Percentiles rank a stretch among this genome's conserved stretches.
Evolutionary conservation across 2,329 filamentous ascomycete genomes (phyloP).

Genomic region (Colletotrichum cordylinicola): DNA sequence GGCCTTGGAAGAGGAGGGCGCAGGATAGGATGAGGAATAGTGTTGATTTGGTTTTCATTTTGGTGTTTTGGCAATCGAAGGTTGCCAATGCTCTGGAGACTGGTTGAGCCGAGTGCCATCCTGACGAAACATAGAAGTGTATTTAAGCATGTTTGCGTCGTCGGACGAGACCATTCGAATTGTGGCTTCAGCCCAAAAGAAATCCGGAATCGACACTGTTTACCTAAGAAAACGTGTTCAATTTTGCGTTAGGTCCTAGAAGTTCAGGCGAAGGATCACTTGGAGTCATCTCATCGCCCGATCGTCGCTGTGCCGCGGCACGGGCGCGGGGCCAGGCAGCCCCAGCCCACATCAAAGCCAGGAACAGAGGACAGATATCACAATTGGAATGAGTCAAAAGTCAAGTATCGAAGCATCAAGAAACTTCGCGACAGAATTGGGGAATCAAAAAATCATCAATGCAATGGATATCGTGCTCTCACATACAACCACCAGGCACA

Average conservation of each 20-base stretch:
- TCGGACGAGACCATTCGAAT: not conserved
- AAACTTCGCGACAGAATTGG: too few relatives aligned
- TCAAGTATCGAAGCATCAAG: not conserved
- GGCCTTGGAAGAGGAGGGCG: not conserved
- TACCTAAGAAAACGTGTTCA: not conserved
- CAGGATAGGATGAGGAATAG: not conserved
- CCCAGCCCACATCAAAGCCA: not conserved
- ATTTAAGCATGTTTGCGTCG: not conserved
- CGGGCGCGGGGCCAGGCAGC: not conserved
- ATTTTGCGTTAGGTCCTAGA: not conserved
- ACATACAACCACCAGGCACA: not conserved
- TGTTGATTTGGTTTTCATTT: not conserved
- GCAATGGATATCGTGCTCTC: not conserved
- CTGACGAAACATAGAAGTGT: accelerated
- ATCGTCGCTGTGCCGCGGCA: not conserved
- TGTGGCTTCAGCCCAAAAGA: not conserved
- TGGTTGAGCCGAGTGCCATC: not conserved
- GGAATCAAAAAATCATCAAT: not conserved
- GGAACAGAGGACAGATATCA: not conserved
- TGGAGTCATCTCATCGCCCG: not conserved
- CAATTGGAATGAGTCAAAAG: not conserved
- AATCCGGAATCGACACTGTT: not conserved
- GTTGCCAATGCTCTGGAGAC: accelerated
- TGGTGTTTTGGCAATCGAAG: not conserved
- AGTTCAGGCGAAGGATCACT: not conserved